Evolutionary conservation across 371 early-diverging fungal species (phyloP), one percentile per base, ranked within the genome.

Genomic region (Rhizomucor pusillus): DNA sequence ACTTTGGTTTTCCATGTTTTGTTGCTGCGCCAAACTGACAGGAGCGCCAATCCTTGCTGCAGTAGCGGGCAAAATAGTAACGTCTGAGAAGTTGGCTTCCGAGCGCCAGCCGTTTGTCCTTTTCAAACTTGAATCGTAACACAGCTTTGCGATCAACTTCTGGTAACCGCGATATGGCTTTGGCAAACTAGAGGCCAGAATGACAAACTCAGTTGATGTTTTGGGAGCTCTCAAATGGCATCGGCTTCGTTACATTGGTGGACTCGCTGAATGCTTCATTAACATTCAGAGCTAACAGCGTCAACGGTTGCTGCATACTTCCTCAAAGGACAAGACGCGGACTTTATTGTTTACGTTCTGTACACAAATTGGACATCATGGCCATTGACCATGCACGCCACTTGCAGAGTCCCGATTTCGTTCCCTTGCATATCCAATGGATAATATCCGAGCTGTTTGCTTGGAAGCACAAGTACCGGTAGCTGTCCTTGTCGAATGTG

Each of bases 51-150:
- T 45, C 19, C 36, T 46, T 35, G 12, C 62, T 52, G 14, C 65
- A 50, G n/a, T 55, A 39, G 5, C 56, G 36, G 3, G 55, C 62
- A 50, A 70, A 68, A 16, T 59, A 66, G 37, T 73, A 60, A 34
- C 77, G 56, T n/a, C 71, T 57, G 24, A 76, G 46, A 5, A 76
- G 48, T 18, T 56, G 50, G 36, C 65, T 69, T 9, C 53, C 71
- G 37, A 76, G 52, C 0, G 77, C 69, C 22, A 68, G 44, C n/a
- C 63, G 59, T 11, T 51, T 50, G 57, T 76, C 77, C 11, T 47
- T 46, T 9, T 59, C 63, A 39, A 63, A 66, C 34, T 68, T 73
- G 57, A 45, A 73, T 18, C 77, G 59, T 14, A 56, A 20, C 11
- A 76, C 61, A 11, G 52, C 45, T 2, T 51, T 34, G n/a, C 59